Evolutionary conservation across 169 alveolate species (phyloP).

Genomic region (Plasmodium vinckei): DNA sequence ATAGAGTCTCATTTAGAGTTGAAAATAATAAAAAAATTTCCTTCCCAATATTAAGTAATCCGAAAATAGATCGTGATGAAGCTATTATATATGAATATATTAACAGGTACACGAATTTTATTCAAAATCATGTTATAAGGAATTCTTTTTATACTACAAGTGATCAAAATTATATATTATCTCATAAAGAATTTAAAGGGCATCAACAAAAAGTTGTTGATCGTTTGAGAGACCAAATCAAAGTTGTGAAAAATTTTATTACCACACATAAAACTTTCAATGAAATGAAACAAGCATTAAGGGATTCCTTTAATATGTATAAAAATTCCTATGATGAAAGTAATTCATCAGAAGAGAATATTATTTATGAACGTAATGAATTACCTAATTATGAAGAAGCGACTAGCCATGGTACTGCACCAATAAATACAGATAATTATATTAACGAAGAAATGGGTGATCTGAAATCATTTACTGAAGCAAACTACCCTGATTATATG

Average conservation of each 20-base stretch:
- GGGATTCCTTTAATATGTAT: constrained; percentile 5
- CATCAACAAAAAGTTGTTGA: constrained; percentile 1
- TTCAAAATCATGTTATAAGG: constrained; percentile 7
- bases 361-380: not conserved
- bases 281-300: constrained; percentile 21
- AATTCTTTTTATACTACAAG: constrained; percentile 11
- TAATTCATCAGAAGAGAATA: not conserved
- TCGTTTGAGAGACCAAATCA: constrained; percentile 23
- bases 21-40: constrained; percentile 7
- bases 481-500: not conserved
- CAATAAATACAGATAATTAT: not conserved
- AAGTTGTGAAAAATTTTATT: constrained; percentile 6
- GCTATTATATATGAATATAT: constrained; percentile 44
- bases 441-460: constrained; percentile 22
- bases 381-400: not conserved
- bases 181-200: constrained; percentile 27
- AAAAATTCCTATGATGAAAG: not conserved
- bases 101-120: constrained; percentile 32
- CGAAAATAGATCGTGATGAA: constrained; percentile 15
- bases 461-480: not conserved
- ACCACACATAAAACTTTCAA: constrained; percentile 21
- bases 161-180: not conserved
- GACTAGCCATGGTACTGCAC: not conserved
- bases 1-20: constrained; percentile 2
- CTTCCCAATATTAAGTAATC: constrained; percentile 7